phyloP scores from a whole-genome alignment of 2,329 filamentous ascomycete genomes.

The Ceratocystis albifundus region DNA sequence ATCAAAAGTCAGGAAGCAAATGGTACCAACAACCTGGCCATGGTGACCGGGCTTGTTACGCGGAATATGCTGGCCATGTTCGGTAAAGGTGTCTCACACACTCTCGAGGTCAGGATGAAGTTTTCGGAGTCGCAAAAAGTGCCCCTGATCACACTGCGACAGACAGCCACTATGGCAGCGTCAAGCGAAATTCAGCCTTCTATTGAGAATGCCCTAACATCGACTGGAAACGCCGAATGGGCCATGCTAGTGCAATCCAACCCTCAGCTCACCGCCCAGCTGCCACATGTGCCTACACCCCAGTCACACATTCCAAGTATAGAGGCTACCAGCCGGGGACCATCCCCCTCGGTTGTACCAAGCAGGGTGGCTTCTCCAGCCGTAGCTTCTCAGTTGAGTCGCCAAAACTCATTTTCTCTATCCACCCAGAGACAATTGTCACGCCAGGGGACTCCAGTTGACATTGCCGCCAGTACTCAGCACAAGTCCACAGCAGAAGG shows the following conservation, averaged over 20 bases:
- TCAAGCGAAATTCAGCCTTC: slow-evolving; percentile 20
- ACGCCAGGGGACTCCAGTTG: slow-evolving; percentile 14
- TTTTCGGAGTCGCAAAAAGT: slow-evolving; percentile 62
- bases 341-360: slow-evolving; percentile 3
- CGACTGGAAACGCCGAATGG: slow-evolving; percentile 64
- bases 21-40: slow-evolving; percentile 40
- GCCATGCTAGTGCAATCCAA: slow-evolving; percentile 63
- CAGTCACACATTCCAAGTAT: slow-evolving; percentile 12
- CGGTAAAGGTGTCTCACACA: slow-evolving; percentile 71
- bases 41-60: slow-evolving; percentile 83
- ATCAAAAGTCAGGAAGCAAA: slow-evolving; percentile 37
- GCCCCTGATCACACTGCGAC: background rate
- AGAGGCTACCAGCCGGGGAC: slow-evolving; percentile 11
- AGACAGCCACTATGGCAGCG: background rate
- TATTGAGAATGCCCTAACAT: slow-evolving; percentile 34
- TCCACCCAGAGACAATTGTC: slow-evolving; percentile 7
- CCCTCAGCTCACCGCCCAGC: slow-evolving; percentile 36
- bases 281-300: slow-evolving; percentile 7
- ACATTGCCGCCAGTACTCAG: background rate
- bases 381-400: background rate
- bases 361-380: slow-evolving; percentile 13
- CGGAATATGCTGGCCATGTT: slow-evolving; percentile 78
- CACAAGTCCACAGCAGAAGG: slow-evolving; percentile 16
- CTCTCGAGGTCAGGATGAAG: slow-evolving; percentile 82
- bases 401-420: slow-evolving; percentile 8